Conservation (phyloP, 805 yeast species). For the Candida manassasensis region DNA sequence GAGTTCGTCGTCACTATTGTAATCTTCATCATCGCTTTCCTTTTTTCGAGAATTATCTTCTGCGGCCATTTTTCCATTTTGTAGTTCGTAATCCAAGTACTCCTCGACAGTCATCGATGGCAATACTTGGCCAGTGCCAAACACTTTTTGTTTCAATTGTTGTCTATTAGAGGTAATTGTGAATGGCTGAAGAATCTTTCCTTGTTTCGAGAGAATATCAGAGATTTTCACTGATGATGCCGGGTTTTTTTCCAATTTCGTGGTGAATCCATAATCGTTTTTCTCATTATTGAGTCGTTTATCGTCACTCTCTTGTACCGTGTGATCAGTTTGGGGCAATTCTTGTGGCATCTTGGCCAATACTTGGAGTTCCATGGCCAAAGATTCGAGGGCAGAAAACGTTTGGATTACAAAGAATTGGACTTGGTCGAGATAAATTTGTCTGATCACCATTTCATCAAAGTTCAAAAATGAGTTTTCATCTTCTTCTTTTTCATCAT, state of each 20-base stretch:
- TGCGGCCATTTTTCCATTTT: slow-evolving; percentile 73
- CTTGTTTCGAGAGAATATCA: slow-evolving; percentile 57
- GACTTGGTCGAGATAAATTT: slow-evolving; percentile 52
- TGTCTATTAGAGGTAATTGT: slow-evolving; percentile 57
- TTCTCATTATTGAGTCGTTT: slow-evolving; percentile 6
- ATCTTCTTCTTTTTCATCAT: slow-evolving; percentile 4
- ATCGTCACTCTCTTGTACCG: slow-evolving; percentile 5
- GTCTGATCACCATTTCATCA: slow-evolving; percentile 65
- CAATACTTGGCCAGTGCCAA: slow-evolving; percentile 86
- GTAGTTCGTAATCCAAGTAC: slow-evolving; percentile 77
- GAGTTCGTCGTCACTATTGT: slow-evolving; percentile 54
- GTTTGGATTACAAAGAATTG: slow-evolving; percentile 48
- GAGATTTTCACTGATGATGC: slow-evolving; percentile 15
- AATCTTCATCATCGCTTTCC: slow-evolving; percentile 54
- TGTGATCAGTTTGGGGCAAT: slow-evolving; percentile 1
- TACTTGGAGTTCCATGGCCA: slow-evolving; percentile 63
- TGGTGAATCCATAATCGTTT: slow-evolving; percentile 51
- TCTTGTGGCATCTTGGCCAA: slow-evolving; percentile 39
- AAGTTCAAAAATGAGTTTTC: slow-evolving; percentile 24
- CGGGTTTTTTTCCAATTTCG: slow-evolving; percentile 53
- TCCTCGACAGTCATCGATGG: slow-evolving; percentile 97
- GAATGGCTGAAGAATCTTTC: slow-evolving; percentile 81
- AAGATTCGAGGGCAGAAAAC: slow-evolving; percentile 52
- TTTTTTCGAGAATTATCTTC: slow-evolving; percentile 34
- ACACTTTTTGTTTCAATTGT: slow-evolving; percentile 59